Evolutionary conservation across 768 basidiomycete genomes (phyloP).

Genomic region (Cytidiella melzeri): DNA sequence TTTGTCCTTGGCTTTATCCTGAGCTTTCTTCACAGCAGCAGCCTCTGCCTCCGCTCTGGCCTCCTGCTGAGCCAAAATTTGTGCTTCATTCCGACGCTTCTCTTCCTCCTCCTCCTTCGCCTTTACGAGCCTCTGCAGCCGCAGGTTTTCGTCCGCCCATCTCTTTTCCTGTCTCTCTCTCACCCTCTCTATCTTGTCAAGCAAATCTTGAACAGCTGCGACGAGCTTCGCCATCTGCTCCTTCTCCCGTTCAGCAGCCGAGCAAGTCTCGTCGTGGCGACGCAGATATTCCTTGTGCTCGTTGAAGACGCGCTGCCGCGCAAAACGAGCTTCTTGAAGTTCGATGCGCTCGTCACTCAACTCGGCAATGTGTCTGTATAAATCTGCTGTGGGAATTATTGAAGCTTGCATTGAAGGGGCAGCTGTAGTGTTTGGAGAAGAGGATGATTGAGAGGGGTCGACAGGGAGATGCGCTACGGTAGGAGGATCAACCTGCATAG

Average conservation of each 20-base stretch:
- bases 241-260: conserved; percentile 23
- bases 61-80: conserved; percentile 1
- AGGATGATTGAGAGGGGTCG: not conserved
- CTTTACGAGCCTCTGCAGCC: not conserved
- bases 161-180: conserved; percentile 18
- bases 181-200: conserved; percentile 25
- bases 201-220: conserved; percentile 23
- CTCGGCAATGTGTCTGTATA: conserved; percentile 3
- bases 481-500: not conserved
- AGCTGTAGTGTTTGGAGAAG: not conserved
- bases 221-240: conserved; percentile 20
- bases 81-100: conserved; percentile 9
- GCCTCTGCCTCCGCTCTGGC: not conserved
- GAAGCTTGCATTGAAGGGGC: conserved; percentile 2
- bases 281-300: conserved; percentile 20
- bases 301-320: conserved; percentile 11
- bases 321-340: conserved; percentile 15
- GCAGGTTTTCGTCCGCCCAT: conserved; percentile 8
- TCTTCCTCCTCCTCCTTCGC: conserved; percentile 12
- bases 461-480: not conserved
- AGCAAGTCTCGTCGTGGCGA: conserved; percentile 22
- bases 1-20: not conserved
- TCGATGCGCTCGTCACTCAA: conserved; percentile 16
- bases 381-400: not conserved
- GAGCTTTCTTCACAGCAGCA: not conserved